Conservation (phyloP, 2,329 filamentous ascomycete species). For the Gaeumannomyces tritici region DNA sequence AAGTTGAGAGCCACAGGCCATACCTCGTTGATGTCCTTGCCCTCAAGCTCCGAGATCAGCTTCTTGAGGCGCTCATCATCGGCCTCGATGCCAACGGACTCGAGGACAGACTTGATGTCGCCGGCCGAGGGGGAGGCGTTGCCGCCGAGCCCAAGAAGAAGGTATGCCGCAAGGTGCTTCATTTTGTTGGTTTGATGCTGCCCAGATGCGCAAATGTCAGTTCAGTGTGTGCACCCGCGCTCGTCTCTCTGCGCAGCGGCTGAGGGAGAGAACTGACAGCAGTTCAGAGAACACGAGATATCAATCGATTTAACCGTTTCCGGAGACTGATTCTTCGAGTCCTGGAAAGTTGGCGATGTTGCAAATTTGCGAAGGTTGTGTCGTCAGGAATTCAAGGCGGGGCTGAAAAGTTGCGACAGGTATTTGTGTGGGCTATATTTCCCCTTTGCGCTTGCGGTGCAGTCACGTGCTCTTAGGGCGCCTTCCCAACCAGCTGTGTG, state of each 20-base stretch:
- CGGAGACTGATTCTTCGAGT: constrained; percentile 99
- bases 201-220: neutral
- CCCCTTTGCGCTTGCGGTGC: no score
- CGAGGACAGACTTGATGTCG: constrained; percentile 84
- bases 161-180: constrained; percentile 99
- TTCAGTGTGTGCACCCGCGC: neutral
- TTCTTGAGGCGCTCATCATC: constrained; percentile 77
- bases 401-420: neutral
- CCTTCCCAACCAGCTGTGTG: neutral
- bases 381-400: neutral
- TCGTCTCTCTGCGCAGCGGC: neutral
- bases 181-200: constrained; percentile 54
- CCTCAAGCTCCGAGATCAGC: constrained; percentile 83
- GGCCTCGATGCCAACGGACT: constrained; percentile 89
- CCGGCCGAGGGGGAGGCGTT: constrained; percentile 78
- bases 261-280: neutral
- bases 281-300: constrained; percentile 65
- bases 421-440: neutral
- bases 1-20: neutral
- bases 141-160: constrained; percentile 89
- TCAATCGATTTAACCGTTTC: constrained; percentile 99
- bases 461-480: neutral
- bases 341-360: constrained; percentile 26
- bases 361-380: constrained; percentile 5
- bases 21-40: constrained; percentile 91